These are phyloP conservation scores for Aspergillus fructus DNA, from an alignment of 2,329 filamentous ascomycete genomes.

Conservation along the genomic window DNA sequence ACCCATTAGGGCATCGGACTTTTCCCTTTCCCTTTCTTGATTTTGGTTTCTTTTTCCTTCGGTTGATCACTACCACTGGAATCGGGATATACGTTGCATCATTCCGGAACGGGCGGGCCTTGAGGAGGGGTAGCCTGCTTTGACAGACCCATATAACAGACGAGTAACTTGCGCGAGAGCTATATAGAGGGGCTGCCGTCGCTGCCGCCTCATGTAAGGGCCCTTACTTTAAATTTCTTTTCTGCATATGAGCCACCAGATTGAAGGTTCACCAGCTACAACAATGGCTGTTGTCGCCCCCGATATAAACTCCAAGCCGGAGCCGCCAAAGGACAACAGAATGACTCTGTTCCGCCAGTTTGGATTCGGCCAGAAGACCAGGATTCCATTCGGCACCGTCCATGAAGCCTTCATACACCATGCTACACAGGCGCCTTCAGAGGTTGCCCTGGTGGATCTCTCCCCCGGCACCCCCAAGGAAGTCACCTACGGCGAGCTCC, in stretches of 20 bases:
- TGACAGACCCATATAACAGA: too few species aligned
- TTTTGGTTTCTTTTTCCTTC: neutral
- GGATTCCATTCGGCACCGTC: constrained; percentile 6
- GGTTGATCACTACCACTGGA: too few species aligned
- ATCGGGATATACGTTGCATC: too few species aligned
- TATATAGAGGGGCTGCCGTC: too few species aligned
- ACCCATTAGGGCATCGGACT: neutral
- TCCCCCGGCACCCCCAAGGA: neutral
- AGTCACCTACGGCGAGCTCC: constrained; percentile 9
- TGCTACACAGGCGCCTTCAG: neutral
- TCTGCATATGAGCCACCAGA: too few species aligned
- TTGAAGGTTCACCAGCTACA: neutral
- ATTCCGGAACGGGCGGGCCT: too few species aligned
- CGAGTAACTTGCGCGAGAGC: too few species aligned
- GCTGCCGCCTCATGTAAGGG: too few species aligned
- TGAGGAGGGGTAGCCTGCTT: too few species aligned
- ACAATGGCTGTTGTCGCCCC: neutral
- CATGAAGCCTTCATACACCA: constrained; percentile 12
- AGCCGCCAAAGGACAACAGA: neutral
- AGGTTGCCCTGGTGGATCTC: constrained; percentile 5
- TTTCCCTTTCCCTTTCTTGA: neutral
- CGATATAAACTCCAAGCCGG: neutral
- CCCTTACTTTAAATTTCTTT: too few species aligned
- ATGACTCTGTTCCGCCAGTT: constrained; percentile 3
- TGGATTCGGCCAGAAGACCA: neutral